Percentiles rank a stretch among this genome's conserved stretches.
phyloP scores from a whole-genome alignment of 768 basidiomycete species.

The Amanita rimosa region DNA sequence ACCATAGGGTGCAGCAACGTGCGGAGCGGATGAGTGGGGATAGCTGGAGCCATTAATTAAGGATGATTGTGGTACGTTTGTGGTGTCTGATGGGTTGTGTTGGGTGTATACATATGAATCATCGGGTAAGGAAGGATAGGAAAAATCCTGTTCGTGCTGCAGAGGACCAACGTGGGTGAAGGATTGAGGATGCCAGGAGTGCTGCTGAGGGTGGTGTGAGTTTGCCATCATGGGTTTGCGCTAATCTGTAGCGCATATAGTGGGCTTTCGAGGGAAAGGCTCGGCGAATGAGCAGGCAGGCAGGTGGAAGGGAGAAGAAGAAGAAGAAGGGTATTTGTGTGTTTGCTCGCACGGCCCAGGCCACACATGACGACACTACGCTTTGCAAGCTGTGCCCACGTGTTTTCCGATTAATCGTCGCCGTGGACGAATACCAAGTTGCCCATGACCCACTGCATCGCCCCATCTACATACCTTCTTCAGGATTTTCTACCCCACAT shows the following conservation, averaged over 20 bases:
- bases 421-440: not conserved
- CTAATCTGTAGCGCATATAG: not conserved
- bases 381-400: not conserved
- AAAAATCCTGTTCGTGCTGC: conserved; percentile 27
- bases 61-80: conserved; percentile 8
- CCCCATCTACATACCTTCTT: not conserved
- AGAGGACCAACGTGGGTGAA: conserved; percentile 17
- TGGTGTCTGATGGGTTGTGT: conserved; percentile 6
- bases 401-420: not conserved
- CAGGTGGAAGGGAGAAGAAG: not conserved
- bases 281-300: not conserved
- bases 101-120: not conserved
- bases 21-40: conserved; percentile 5
- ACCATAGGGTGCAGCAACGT: not conserved
- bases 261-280: not conserved
- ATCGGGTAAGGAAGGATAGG: conserved; percentile 7
- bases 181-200: conserved; percentile 17
- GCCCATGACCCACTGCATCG: not conserved
- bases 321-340: conserved; percentile 3
- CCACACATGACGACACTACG: not conserved
- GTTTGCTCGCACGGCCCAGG: not conserved
- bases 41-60: conserved; percentile 6
- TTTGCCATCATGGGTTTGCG: conserved; percentile 10
- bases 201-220: conserved; percentile 13
- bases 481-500: too few relatives aligned